Base-by-base conservation (phyloP, 805 yeast species). In the Cyberlindnera japonica region DNA sequence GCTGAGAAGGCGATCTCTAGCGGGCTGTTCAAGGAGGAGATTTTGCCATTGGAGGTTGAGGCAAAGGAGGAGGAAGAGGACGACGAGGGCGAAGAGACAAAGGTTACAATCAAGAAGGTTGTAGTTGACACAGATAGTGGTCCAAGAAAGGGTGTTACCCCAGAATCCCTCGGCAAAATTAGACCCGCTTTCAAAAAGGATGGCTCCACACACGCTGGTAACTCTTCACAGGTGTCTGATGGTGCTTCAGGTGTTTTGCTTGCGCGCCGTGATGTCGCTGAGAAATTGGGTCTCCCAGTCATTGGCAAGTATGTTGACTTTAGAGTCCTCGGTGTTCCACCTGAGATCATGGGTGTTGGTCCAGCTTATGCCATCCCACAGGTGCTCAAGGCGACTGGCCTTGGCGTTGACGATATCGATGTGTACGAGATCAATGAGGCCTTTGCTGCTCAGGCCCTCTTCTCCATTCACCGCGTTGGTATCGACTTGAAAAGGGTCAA, bases 321-420 rank as follows among this genome's bases (percentile, higher is more conserved):
- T 57, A 76, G 83, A 51, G 70, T 81, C 29, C 91, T 84, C 41
- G 99, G 99, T 54, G 96, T 90, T 33, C 96, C 97, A 41, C 97
- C 97, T 17, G 95, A 88, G 66, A 78, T 90, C 46, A 91, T 91
- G 99, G 99, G 98, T 44, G 80, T 91, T 55, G 99, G 98, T 32
- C 99, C 99, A 43, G 97, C 95, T 20, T 79, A 75, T 55, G 99
- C 98, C 44, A 90, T 91, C 55, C 98, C 99, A 47, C 76, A 75
- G 41, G 81, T 87, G 15, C 74, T 91, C 51, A 69, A 74, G 61
- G 77, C 77, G 57, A 56, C 69, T 6, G 81, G 82, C 26, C 62
- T 90, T 45, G 65, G 71, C 6, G 70, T 75, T 21, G 72, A 74
- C 35, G 95, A 89, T 53, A 67, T 91, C 41, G 72, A 77, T 35